Evolutionary conservation across 768 basidiomycete genomes (phyloP), one percentile per base, ranked within the genome.

Genomic region (Pleurotus sapidus): DNA sequence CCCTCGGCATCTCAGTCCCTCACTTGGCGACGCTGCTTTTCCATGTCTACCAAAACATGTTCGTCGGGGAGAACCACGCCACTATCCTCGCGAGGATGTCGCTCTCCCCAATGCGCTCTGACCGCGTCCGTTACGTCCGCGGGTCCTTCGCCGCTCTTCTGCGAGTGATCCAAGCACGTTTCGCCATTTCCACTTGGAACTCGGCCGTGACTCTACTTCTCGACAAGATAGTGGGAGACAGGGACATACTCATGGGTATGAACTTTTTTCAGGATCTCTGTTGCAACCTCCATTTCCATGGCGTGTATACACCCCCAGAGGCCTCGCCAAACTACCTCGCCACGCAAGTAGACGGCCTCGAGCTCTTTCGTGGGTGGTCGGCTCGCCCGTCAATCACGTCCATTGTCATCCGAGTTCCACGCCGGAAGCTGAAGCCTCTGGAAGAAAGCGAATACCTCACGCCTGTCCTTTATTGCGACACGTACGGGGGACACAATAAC

Each of bases 261-360:
- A 69, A 69, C 50, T 64, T 68, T 59, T 73, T 70, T 46, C 74
- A 77, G 56, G 78, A 79, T 18, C 61, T 79, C 3, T 68, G 68
- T 39, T 72, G 68, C 30, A 70, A 74, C 42, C 65, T 79, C 3
- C 66, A 73, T 55, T 62, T 71, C 17, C 66, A 65, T 25, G 66
- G 69, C 34, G 54, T 79, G 3, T 56, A 68, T 51, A 58, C 60
- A 1, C 60, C 61, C n/a, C 39, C 38, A 6, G 61, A 49, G 51
- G 4, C 57, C 56, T 25, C 12, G 23, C 9, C 7, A 8, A 49
- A 49, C 23, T 34, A 34, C 30, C 23, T 49, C 4, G 2, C 17
- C 15, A 7, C 47, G 9, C 24, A 18, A 9, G 27, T 24, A 9
- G 47, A 49, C 47, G 23, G 15, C 24, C 14, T 49, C 18, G 53